Conservation (phyloP, 2,329 filamentous ascomycete species). For the Pseudogymnoascus sp. region DNA sequence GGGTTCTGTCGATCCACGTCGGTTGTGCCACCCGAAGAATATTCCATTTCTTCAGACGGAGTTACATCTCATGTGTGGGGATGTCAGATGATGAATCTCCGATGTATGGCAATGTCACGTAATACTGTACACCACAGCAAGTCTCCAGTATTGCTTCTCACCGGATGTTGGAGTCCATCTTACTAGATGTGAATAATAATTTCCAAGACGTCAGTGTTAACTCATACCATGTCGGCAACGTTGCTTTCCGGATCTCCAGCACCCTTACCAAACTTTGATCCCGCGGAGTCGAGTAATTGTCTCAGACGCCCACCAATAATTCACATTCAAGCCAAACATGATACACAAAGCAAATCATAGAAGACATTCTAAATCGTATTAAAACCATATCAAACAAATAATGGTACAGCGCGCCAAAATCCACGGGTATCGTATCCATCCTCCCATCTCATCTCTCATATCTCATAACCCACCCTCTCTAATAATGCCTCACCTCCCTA, state of each 20-base stretch:
- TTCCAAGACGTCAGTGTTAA: neutral
- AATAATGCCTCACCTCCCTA: constrained; percentile 26
- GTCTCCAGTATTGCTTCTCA: neutral
- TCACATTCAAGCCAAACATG: neutral
- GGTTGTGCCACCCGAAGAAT: neutral
- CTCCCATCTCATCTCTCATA: neutral
- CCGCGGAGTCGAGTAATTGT: neutral
- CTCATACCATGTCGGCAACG: neutral
- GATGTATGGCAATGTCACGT: neutral
- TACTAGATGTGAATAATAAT: neutral
- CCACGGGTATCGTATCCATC: neutral
- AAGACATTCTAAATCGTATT: neutral
- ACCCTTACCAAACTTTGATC: neutral
- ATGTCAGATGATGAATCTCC: neutral
- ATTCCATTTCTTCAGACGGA: neutral
- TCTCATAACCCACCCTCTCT: neutral
- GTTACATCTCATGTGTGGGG: neutral
- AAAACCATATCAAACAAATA: neutral
- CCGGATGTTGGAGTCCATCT: neutral
- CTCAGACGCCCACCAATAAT: neutral
- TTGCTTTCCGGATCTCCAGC: neutral
- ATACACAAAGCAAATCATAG: neutral
- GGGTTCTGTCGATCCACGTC: neutral
- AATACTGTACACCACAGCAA: neutral
- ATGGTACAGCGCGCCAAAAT: neutral